These are phyloP conservation scores for Pythium scleroteichum DNA, from an alignment of 352 stramenopile genomes.

Conservation along the genomic window DNA sequence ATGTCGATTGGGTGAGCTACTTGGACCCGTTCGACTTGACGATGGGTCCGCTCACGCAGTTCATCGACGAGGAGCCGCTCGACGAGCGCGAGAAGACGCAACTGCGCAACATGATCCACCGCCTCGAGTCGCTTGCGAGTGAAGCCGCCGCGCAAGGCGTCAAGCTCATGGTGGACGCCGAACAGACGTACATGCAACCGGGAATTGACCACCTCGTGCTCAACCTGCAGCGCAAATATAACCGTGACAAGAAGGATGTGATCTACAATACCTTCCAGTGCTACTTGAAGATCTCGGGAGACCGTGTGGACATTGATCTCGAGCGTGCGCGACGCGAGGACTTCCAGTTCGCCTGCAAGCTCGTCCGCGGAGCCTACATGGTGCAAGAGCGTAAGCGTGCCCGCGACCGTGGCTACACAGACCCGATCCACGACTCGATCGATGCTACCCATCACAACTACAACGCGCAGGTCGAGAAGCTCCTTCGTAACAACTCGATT, in stretches of 20 bases:
- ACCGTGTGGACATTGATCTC: slow-evolving; percentile 92
- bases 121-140: slow-evolving; percentile 72
- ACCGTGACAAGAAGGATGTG: slow-evolving; percentile 77
- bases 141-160: slow-evolving; percentile 72
- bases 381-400: slow-evolving; percentile 93
- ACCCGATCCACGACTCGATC: slow-evolving; percentile 94
- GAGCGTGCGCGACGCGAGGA: slow-evolving; percentile 89
- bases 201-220: slow-evolving; percentile 95
- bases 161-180: slow-evolving; percentile 97
- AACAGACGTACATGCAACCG: slow-evolving; percentile 97
- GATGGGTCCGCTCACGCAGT: slow-evolving; percentile 86
- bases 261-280: slow-evolving; percentile 99
- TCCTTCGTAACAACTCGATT: slow-evolving; percentile 85
- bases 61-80: slow-evolving; percentile 81
- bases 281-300: slow-evolving; percentile 94
- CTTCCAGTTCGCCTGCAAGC: slow-evolving; percentile 96
- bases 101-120: slow-evolving; percentile 90
- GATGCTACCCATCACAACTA: slow-evolving; percentile 95
- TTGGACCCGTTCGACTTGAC: slow-evolving; percentile 91
- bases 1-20: slow-evolving; percentile 95
- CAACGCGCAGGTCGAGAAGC: slow-evolving; percentile 87
- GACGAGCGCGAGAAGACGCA: slow-evolving; percentile 87
- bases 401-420: slow-evolving; percentile 67
- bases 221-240: slow-evolving; percentile 90
- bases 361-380: slow-evolving; percentile 99